Evolutionary conservation across 2,329 filamentous ascomycete genomes (phyloP).

Genomic region (Colletotrichum sp.): DNA sequence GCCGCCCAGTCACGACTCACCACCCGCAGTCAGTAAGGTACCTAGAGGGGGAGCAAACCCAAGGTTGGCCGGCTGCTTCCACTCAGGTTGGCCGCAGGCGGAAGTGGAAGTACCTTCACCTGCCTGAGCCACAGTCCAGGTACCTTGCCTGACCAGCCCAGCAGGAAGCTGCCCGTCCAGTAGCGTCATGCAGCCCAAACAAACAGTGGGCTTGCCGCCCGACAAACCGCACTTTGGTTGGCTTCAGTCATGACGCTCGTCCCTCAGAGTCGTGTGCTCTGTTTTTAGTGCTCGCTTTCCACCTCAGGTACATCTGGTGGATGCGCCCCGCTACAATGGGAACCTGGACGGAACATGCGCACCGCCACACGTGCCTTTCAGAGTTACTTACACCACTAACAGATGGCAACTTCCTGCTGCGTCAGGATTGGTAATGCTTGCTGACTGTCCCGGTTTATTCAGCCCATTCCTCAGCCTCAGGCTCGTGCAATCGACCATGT

Average conservation of each 20-base stretch:
- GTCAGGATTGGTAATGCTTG: neutral
- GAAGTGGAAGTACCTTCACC: neutral
- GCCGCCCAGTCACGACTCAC: neutral
- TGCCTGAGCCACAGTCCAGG: neutral
- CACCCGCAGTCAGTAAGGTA: neutral
- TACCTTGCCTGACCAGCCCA: neutral
- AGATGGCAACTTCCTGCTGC: neutral
- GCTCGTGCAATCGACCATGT: neutral
- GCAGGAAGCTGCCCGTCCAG: neutral
- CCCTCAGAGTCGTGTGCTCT: neutral
- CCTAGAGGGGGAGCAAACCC: neutral
- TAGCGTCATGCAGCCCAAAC: slow-evolving; percentile 1
- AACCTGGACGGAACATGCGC: neutral
- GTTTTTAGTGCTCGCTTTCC: neutral
- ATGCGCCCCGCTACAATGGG: neutral
- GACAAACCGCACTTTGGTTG: neutral
- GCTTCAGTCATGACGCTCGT: neutral
- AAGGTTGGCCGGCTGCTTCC: neutral
- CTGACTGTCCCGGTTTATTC: neutral
- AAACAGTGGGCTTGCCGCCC: neutral
- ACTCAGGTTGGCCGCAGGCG: neutral
- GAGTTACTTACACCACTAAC: neutral
- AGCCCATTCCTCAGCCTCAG: neutral
- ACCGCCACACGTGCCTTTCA: neutral
- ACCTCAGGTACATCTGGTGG: neutral